Evolutionary conservation across 495 filamentous ascomycete genomes (phyloP), one percentile per base, ranked within the genome.

Genomic region (Tuber umbilicatum): DNA sequence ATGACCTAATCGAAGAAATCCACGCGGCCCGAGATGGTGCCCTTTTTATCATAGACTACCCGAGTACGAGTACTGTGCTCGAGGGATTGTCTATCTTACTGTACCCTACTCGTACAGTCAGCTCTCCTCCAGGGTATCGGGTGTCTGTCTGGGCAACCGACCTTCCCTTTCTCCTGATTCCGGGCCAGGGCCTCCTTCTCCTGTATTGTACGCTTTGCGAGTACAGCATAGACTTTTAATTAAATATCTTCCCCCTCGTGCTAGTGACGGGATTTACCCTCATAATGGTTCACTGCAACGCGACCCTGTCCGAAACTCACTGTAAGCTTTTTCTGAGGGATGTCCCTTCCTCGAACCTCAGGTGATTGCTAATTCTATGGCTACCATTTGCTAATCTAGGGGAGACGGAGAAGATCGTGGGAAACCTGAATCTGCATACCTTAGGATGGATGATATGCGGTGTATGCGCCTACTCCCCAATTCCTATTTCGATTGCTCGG

Each of bases 401-500:
- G 80, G 64, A 76, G 47, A 81, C 80, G 40, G 79, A 81, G 76
- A 73, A 55, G 21, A 74, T 81, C 70, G 76, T 69, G 27, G 79
- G 80, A n/a, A 68, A 76, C 38, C 64, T 81, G 43, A 81, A 47
- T 69, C 55, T 81, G 27, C 80, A 81, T 45, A 88, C 82, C 81
- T 85, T 71, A 86, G 87, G 82, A 78, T 89, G 84, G 87, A 85
- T 84, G 84, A 89, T 72, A 81, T 89, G 84, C 80, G 84, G 79
- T 86, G 87, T 89, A 86, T 69, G 87, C 84, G 68, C 70, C 42
- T 68, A 69, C 64, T 50, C 64, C 70, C 14, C n/a, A 60, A 60
- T 60, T 60, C n/a, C 50, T 27, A 60, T 27, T 60, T 69, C 37
- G 10, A 50, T 10, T 69, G 35, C 69, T 39, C 74, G 35, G 5